Conservation (phyloP, 257 asterid genomes). For the Solanum neorickii region DNA sequence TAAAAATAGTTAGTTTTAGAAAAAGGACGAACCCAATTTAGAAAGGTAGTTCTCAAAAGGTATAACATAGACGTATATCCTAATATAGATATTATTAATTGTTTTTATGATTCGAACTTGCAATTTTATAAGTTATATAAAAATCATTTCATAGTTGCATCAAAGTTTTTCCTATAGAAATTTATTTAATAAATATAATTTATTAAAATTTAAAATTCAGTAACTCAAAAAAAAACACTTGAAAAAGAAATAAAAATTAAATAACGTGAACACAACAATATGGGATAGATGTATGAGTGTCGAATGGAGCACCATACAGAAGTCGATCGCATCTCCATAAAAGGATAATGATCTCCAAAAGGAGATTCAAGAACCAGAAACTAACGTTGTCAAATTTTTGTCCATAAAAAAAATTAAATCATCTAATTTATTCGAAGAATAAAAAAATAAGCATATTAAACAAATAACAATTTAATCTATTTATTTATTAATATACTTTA, state of each 20-base stretch:
- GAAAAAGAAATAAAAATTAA: neutral
- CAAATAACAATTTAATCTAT: neutral
- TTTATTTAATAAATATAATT: neutral
- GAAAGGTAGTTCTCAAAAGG: neutral
- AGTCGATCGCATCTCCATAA: slow-evolving; percentile 18
- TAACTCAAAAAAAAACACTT: neutral
- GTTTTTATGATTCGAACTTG: neutral
- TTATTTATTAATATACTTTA: neutral
- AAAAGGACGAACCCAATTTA: too few relatives aligned
- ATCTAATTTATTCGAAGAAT: neutral
- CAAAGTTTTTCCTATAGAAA: neutral
- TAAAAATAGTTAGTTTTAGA: too few relatives aligned
- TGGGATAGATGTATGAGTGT: slow-evolving; percentile 5
- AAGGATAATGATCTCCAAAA: slow-evolving; percentile 6
- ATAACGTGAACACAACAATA: slow-evolving; percentile 3
- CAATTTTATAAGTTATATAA: neutral
- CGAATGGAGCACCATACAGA: slow-evolving; percentile 25
- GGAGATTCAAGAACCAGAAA: slow-evolving; percentile 3
- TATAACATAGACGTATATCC: neutral
- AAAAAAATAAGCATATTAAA: too few relatives aligned
- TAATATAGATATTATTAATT: neutral
- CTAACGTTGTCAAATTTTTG: too few relatives aligned
- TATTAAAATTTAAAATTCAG: neutral
- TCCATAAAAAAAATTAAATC: neutral
- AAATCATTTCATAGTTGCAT: neutral